phyloP scores from a whole-genome alignment of 169 alveolate species.

The Cystoisospora suis region DNA sequence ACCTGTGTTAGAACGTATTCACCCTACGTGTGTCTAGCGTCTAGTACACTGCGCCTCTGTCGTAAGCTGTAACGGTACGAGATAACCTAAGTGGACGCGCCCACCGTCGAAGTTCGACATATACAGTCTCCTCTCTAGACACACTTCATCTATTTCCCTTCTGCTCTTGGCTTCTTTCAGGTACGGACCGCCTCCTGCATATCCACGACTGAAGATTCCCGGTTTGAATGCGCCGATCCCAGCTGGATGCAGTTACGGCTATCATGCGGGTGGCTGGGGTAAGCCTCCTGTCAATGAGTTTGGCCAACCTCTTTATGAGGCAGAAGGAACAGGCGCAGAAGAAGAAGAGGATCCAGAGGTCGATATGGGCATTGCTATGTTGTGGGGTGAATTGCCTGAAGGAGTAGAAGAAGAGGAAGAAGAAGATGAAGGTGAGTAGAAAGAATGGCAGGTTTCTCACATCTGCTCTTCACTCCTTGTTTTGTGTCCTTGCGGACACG shows the following conservation, averaged over 20 bases:
- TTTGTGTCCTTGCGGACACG: no score
- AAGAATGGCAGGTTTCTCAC: no score
- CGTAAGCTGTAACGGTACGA: not conserved
- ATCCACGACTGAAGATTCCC: conserved; percentile 96
- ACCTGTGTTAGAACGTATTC: no score
- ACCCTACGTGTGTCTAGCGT: no score
- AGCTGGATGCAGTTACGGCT: conserved; percentile 85
- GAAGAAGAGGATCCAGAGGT: conserved; percentile 5
- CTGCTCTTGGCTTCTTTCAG: conserved; percentile 45
- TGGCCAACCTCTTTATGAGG: conserved; percentile 19
- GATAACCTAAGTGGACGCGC: not conserved
- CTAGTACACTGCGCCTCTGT: not conserved
- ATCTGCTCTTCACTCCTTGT: no score
- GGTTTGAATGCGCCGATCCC: conserved; percentile 95
- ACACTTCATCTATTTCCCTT: not conserved
- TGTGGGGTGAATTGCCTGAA: conserved; percentile 58
- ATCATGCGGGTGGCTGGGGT: conserved; percentile 94
- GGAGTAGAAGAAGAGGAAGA: conserved; percentile 44
- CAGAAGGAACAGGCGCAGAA: conserved; percentile 26
- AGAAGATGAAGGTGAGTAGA: conserved; percentile 40
- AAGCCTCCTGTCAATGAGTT: conserved; percentile 62
- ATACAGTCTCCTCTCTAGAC: no score
- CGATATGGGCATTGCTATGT: not conserved
- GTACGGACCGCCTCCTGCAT: conserved; percentile 99
- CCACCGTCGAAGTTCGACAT: no score